These are phyloP conservation scores for Lepraria neglecta DNA, from an alignment of 495 filamentous ascomycete genomes.

Conservation along the genomic window DNA sequence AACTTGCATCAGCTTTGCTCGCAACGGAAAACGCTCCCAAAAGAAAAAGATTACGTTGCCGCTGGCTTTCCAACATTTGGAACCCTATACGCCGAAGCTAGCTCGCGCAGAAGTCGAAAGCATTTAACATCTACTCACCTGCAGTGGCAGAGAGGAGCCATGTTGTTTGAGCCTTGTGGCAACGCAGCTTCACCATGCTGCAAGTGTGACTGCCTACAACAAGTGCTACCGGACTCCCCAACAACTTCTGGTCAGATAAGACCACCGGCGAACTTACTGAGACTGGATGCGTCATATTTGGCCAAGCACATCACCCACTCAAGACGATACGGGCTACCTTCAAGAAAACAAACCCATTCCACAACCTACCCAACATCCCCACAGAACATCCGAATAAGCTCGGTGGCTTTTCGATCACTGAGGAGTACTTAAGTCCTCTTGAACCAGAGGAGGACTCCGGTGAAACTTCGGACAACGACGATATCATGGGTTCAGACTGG, in stretches of 20 bases:
- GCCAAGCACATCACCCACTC: slow-evolving; percentile 8
- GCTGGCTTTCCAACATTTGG: slow-evolving; percentile 19
- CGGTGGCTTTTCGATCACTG: too few species aligned
- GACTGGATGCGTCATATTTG: slow-evolving; percentile 13
- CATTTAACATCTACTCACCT: slow-evolving; percentile 23
- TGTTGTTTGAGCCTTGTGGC: slow-evolving; percentile 24
- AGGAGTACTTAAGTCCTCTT: too few species aligned
- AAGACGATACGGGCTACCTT: neutral
- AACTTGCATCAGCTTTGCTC: slow-evolving; percentile 13
- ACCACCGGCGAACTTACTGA: slow-evolving; percentile 1
- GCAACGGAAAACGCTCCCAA: slow-evolving; percentile 24
- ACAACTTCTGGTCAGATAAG: neutral
- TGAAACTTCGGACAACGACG: too few species aligned
- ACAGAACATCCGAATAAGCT: too few species aligned
- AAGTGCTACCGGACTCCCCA: slow-evolving; percentile 4
- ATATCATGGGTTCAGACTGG: too few species aligned
- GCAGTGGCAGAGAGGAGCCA: slow-evolving; percentile 28
- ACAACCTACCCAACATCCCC: neutral
- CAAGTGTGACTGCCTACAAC: slow-evolving; percentile 12
- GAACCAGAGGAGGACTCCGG: too few species aligned
- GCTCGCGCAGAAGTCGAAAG: slow-evolving; percentile 12
- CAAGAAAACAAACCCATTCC: neutral
- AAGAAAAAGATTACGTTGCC: slow-evolving; percentile 27
- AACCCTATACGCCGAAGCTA: slow-evolving; percentile 25
- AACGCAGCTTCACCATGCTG: neutral